Evolutionary conservation across 106 monocot genomes (phyloP), one percentile per base, ranked within the genome.

Genomic region (Agapanthus africanus): DNA sequence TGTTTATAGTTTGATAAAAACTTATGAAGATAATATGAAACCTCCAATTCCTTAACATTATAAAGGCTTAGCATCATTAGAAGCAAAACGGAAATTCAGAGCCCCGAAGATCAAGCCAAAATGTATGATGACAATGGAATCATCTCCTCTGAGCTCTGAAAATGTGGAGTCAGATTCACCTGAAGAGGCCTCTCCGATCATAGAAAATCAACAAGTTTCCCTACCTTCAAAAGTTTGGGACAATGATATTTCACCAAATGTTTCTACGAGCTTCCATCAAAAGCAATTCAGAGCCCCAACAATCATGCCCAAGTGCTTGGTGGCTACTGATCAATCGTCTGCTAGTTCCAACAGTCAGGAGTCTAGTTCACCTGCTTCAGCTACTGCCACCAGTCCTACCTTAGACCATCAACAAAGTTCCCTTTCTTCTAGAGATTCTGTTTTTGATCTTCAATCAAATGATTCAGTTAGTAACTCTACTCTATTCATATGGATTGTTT

Each of bases 51-150:
- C 61, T 91, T 84, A 77, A 84, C 75, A 52, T 61, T 23, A 21
- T 4, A 72, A 80, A 95, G 95, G 95, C 67, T 72, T 95, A 81
- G 86, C 95, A 40, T 91, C 91, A 32, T 61, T 95, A 66, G 86
- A 95, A 84, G 91, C 88, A 66, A 95, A 84, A 65, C 81, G 95
- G 71, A 91, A 95, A 77, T 95, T 91, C 77, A 86, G 49, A 52
- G 91, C 95, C 41, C 95, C 95, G 37, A 86, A 86, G 64, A 21
- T 69, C 65, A 85, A 46, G 56, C 70, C 34, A 37, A 84, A 82
- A 68, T 35, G 67, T 26, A 37, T 65, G 62, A 27, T 39, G 21
- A 25, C 65, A 25, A 54, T 13, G 25, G 73, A 79, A 44, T 74
- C 73, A 66, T 70, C 70, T 47, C 74, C 79, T 69, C 71, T 65